Evolutionary conservation across 2,329 filamentous ascomycete genomes (phyloP).

Genomic region (Beauveria caledonica): DNA sequence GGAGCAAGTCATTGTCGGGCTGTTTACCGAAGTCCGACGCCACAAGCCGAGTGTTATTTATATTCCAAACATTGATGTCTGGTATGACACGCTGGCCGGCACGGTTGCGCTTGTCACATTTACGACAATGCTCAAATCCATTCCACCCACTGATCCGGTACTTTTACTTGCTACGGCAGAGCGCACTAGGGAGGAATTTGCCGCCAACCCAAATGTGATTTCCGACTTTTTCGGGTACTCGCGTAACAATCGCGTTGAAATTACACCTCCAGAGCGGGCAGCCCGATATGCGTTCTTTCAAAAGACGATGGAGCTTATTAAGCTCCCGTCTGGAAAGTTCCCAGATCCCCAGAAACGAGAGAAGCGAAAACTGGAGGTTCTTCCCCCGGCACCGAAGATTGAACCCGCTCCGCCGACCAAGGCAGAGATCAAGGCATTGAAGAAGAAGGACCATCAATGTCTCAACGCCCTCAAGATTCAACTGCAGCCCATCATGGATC

Average conservation of each 20-base stretch:
- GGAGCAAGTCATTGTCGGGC: slow-evolving; percentile 81
- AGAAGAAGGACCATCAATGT: slow-evolving; percentile 72
- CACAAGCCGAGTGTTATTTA: slow-evolving; percentile 96
- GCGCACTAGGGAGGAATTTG: slow-evolving; percentile 50
- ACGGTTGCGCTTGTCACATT: slow-evolving; percentile 75
- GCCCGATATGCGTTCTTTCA: slow-evolving; percentile 74
- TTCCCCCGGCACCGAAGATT: slow-evolving; percentile 67
- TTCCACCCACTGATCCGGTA: slow-evolving; percentile 85
- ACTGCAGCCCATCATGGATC: slow-evolving; percentile 93
- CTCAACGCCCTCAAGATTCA: slow-evolving; percentile 82
- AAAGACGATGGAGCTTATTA: slow-evolving; percentile 65
- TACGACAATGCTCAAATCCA: slow-evolving; percentile 67
- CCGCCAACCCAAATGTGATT: slow-evolving; percentile 49
- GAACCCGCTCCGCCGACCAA: slow-evolving; percentile 62
- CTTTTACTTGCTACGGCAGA: slow-evolving; percentile 83
- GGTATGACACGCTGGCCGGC: slow-evolving; percentile 59
- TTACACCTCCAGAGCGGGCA: slow-evolving; percentile 56
- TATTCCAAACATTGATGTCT: slow-evolving; percentile 81
- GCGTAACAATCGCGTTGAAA: slow-evolving; percentile 63
- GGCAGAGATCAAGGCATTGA: slow-evolving; percentile 71
- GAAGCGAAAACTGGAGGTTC: slow-evolving; percentile 69
- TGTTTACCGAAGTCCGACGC: slow-evolving; percentile 86
- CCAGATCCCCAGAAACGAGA: slow-evolving; percentile 81
- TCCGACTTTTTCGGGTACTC: slow-evolving; percentile 82
- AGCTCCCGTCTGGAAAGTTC: slow-evolving; percentile 74